Conservation (phyloP, 208 protist genomes). For the Leishmania guyanensis region DNA sequence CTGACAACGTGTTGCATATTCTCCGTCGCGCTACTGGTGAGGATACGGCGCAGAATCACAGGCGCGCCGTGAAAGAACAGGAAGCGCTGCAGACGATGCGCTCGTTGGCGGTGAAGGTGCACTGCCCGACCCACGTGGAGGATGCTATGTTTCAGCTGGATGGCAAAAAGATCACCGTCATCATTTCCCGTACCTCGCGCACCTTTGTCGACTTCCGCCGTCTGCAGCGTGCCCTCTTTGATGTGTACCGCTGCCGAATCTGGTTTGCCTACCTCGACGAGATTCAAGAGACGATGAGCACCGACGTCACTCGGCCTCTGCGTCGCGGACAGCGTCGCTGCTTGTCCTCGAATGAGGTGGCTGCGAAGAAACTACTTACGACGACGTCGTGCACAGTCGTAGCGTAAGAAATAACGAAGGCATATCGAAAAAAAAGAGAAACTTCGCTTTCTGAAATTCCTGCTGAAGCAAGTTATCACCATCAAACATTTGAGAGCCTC, state of each 20-base stretch:
- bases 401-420: not conserved
- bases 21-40: constrained; percentile 44
- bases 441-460: not conserved
- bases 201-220: constrained; percentile 79
- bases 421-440: not conserved
- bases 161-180: constrained; percentile 76
- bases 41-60: constrained; percentile 44
- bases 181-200: constrained; percentile 53
- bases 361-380: constrained; percentile 3
- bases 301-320: constrained; percentile 42
- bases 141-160: constrained; percentile 83
- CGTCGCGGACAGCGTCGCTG: constrained; percentile 24
- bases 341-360: constrained; percentile 4
- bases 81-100: constrained; percentile 58
- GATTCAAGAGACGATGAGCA: constrained; percentile 68
- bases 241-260: constrained; percentile 78
- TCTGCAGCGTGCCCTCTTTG: constrained; percentile 72
- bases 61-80: constrained; percentile 42
- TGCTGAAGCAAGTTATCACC: not conserved
- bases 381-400: not conserved
- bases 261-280: constrained; percentile 87
- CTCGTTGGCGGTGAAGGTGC: constrained; percentile 48
- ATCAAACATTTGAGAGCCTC: not conserved
- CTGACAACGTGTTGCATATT: not conserved
- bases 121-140: constrained; percentile 46